These are phyloP conservation scores for Ceratocystis cubensis DNA, from an alignment of 2,329 filamentous ascomycete species.

Conservation along the genomic window DNA sequence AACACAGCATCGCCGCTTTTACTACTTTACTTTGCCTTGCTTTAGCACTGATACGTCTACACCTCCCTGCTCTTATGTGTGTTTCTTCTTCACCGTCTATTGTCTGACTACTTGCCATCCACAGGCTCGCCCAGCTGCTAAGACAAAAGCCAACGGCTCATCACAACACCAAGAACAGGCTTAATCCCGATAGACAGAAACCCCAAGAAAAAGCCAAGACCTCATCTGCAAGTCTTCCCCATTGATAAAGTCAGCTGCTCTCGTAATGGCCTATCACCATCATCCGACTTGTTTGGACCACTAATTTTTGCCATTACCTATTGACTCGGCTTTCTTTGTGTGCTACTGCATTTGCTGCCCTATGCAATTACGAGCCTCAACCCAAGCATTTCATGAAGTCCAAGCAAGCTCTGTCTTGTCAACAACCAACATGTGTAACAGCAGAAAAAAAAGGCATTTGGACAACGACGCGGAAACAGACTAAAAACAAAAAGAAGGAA, in stretches of 20 bases:
- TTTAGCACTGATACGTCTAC: neutral
- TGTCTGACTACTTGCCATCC: neutral
- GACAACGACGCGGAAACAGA: too few species aligned
- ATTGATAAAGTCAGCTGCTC: constrained; percentile 5
- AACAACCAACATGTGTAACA: neutral
- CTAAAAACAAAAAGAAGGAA: too few species aligned
- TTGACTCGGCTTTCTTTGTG: neutral
- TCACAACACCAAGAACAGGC: neutral
- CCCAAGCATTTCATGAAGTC: too few species aligned
- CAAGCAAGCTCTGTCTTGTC: too few species aligned
- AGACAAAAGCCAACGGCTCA: neutral
- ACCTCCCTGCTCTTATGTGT: neutral
- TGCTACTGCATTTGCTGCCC: neutral
- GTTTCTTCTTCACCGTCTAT: neutral
- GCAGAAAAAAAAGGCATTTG: neutral
- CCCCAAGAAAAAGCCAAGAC: constrained; percentile 18
- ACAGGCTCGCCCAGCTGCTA: neutral
- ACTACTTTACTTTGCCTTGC: neutral
- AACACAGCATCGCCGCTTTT: neutral
- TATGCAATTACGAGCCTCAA: neutral
- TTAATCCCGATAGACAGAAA: neutral
- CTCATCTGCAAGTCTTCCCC: constrained; percentile 8
- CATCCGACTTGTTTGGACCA: neutral
- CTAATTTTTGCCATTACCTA: neutral
- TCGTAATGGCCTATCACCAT: neutral